These are phyloP conservation scores for Rhizopogon rudus DNA, from an alignment of 768 basidiomycete genomes.

Conservation along the genomic window DNA sequence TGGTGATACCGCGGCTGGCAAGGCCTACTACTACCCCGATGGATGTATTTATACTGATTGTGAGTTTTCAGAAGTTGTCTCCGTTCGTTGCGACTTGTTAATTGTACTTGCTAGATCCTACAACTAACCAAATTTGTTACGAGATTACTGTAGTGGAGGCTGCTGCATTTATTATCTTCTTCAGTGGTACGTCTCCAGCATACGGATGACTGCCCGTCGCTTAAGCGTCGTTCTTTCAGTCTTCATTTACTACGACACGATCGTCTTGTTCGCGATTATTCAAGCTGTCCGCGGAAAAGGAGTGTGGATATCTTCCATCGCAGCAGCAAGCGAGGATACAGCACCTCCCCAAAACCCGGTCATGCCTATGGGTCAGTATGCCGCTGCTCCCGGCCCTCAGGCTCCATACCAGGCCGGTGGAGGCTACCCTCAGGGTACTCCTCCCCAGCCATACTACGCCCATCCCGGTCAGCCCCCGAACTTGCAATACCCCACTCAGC, in stretches of 20 bases:
- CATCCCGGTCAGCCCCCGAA: constrained; percentile 4
- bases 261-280: constrained; percentile 19
- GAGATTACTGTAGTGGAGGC: constrained; percentile 17
- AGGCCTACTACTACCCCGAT: constrained; percentile 7
- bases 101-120: constrained; percentile 6
- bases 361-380: constrained; percentile 7
- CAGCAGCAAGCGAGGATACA: constrained; percentile 7
- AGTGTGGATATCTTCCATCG: constrained; percentile 20
- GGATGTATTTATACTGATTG: constrained; percentile 14
- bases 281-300: constrained; percentile 14
- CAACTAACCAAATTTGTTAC: constrained; percentile 9
- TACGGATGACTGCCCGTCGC: background rate
- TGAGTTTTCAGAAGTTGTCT: background rate
- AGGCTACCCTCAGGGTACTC: background rate
- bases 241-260: constrained; percentile 18
- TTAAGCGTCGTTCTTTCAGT: constrained; percentile 7
- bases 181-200: constrained; percentile 14
- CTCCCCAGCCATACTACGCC: constrained; percentile 5
- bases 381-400: constrained; percentile 2
- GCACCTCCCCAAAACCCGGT: background rate
- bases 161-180: constrained; percentile 18
- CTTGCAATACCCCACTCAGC: background rate
- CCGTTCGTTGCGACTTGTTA: background rate
- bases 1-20: constrained; percentile 7
- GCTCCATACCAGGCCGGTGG: constrained; percentile 1